Conservation (phyloP, 306 rosid genomes). For the Malus sieversii region DNA sequence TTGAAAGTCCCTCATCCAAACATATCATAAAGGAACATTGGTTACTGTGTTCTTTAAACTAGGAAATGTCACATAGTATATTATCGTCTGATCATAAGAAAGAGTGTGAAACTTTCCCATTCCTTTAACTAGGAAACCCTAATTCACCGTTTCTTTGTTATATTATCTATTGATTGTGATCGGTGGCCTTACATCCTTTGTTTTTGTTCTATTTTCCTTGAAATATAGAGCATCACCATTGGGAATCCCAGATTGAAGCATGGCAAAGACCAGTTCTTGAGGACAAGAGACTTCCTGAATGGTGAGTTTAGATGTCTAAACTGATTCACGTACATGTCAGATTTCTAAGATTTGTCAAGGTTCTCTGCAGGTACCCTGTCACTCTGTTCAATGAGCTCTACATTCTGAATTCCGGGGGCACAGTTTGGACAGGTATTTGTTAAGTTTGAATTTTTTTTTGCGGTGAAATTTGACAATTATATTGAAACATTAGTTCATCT, state of each 20-base stretch:
- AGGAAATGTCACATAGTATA: not conserved
- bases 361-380: constrained; percentile 66
- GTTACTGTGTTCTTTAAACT: not conserved
- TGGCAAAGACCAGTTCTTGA: constrained; percentile 94
- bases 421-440: constrained; percentile 87
- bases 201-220: constrained; percentile 3
- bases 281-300: constrained; percentile 88
- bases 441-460: not conserved
- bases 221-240: constrained; percentile 49
- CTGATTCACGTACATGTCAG: not conserved
- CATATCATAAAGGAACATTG: not conserved
- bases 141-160: not conserved
- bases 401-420: constrained; percentile 82
- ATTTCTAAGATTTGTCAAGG: constrained; percentile 19
- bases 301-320: constrained; percentile 48
- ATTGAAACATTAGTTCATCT: not conserved
- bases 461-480: not conserved
- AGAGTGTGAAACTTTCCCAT: not conserved
- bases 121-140: not conserved
- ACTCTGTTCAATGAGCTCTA: constrained; percentile 94
- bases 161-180: not conserved
- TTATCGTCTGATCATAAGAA: not conserved
- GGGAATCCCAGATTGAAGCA: constrained; percentile 88
- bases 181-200: not conserved
- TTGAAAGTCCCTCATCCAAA: no score